Evolutionary conservation across 1,284 basidiomycete species (phyloP).

Genomic region (Apiotrichum brassicae): DNA sequence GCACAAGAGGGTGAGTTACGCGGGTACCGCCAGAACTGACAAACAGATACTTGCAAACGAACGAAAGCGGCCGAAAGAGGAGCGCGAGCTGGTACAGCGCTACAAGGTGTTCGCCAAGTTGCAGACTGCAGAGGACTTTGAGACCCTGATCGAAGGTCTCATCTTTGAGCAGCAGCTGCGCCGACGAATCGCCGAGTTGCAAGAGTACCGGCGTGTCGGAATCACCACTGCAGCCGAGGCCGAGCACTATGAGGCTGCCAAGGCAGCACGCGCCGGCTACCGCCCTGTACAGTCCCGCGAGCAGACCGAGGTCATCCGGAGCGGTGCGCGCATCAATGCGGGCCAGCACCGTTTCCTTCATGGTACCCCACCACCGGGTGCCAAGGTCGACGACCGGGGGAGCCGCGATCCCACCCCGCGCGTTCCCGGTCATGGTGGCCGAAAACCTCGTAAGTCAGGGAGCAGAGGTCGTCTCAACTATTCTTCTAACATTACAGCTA

Average conservation of each 20-base stretch:
- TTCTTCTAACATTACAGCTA: constrained; percentile 17
- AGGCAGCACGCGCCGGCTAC: constrained; percentile 51
- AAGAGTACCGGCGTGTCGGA: constrained; percentile 78
- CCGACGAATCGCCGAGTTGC: constrained; percentile 78
- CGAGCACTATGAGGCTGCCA: constrained; percentile 74
- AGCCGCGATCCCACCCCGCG: constrained; percentile 33
- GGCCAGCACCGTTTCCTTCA: constrained; percentile 43
- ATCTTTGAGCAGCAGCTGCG: constrained; percentile 80
- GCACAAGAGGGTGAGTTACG: constrained; percentile 71
- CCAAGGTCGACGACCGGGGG: constrained; percentile 23
- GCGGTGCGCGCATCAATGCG: constrained; percentile 37
- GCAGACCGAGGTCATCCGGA: constrained; percentile 29
- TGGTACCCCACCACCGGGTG: constrained; percentile 18
- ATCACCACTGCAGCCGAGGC: constrained; percentile 76
- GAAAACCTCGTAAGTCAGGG: constrained; percentile 24
- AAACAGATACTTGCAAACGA: constrained; percentile 81
- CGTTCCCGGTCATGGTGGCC: constrained; percentile 18
- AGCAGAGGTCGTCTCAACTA: no score
- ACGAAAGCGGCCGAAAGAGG: constrained; percentile 83
- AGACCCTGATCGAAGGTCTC: constrained; percentile 79
- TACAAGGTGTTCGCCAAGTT: constrained; percentile 87
- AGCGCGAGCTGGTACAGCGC: constrained; percentile 81
- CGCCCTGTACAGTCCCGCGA: constrained; percentile 33
- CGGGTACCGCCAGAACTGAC: not conserved
- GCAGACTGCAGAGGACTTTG: constrained; percentile 88